phyloP scores from a whole-genome alignment of 805 yeast genomes.

The Candida koratica region DNA sequence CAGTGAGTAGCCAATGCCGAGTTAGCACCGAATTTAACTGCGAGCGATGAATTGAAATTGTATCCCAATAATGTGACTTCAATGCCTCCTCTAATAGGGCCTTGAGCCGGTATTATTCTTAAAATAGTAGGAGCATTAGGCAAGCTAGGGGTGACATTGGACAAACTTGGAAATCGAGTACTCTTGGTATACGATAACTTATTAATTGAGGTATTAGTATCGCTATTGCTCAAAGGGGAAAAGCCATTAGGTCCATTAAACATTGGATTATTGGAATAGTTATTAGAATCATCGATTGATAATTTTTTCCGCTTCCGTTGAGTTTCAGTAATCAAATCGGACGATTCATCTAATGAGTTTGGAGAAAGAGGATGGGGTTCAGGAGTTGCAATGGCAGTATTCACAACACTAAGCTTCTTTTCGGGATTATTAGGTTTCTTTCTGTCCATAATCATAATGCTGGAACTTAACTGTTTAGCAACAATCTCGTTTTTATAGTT shows the following conservation, averaged over 20 bases:
- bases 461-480: slow-evolving; percentile 66
- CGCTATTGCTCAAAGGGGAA: slow-evolving; percentile 46
- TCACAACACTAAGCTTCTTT: background rate
- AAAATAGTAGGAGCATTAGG: slow-evolving; percentile 57
- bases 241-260: slow-evolving; percentile 39
- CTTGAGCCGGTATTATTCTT: slow-evolving; percentile 90
- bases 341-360: slow-evolving; percentile 58
- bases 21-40: slow-evolving; percentile 82
- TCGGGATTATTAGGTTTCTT: slow-evolving; percentile 51
- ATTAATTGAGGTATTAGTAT: slow-evolving; percentile 30
- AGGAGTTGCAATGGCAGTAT: slow-evolving; percentile 6
- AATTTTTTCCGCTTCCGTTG: slow-evolving; percentile 49
- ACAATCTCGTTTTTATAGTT: slow-evolving; percentile 59
- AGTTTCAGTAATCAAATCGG: slow-evolving; percentile 44
- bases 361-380: slow-evolving; percentile 50
- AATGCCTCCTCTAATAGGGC: slow-evolving; percentile 93
- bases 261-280: slow-evolving; percentile 34
- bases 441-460: slow-evolving; percentile 91
- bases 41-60: slow-evolving; percentile 77
- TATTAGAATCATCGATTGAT: slow-evolving; percentile 43
- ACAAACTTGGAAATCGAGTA: slow-evolving; percentile 12
- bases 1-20: slow-evolving; percentile 83
- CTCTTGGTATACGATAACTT: slow-evolving; percentile 12
- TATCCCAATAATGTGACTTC: slow-evolving; percentile 89
- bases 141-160: slow-evolving; percentile 7